phyloP scores from a whole-genome alignment of 768 basidiomycete species.

The Chalciporus pseudorubinellus region DNA sequence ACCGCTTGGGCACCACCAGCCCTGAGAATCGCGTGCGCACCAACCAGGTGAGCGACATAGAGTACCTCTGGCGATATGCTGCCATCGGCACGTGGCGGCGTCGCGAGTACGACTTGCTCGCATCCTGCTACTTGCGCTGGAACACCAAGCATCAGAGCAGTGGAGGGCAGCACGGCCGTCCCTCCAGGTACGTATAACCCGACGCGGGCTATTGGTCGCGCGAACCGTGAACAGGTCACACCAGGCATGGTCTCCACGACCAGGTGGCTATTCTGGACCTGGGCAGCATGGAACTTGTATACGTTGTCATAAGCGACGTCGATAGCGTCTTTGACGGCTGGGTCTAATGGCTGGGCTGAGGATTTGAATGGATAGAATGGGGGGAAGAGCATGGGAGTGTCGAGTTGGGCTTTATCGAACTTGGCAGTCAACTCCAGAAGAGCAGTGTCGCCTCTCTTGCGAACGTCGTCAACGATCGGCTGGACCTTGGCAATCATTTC shows the following conservation, averaged over 20 bases:
- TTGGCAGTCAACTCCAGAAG: constrained; percentile 88
- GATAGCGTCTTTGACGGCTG: constrained; percentile 74
- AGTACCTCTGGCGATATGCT: constrained; percentile 95
- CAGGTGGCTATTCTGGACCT: constrained; percentile 67
- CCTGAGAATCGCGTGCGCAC: constrained; percentile 86
- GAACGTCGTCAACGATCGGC: constrained; percentile 90
- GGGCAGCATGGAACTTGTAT: constrained; percentile 86
- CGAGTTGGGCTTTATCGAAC: constrained; percentile 80
- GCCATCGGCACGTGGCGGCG: constrained; percentile 92
- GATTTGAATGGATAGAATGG: constrained; percentile 55
- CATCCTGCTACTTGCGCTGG: constrained; percentile 98
- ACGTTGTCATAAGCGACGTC: constrained; percentile 91
- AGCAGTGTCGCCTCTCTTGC: constrained; percentile 79
- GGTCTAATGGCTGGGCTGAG: constrained; percentile 56
- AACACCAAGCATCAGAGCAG: constrained; percentile 96
- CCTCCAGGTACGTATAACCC: constrained; percentile 98
- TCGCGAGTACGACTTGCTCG: constrained; percentile 87
- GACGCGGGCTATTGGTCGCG: constrained; percentile 91
- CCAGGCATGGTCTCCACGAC: constrained; percentile 97
- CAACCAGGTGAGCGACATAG: constrained; percentile 91
- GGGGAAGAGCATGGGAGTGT: constrained; percentile 68
- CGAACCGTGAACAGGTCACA: constrained; percentile 92
- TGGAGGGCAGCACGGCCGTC: constrained; percentile 93
- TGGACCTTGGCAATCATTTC: constrained; percentile 77
- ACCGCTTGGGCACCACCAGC: constrained; percentile 97